phyloP scores from a whole-genome alignment of 495 filamentous ascomycete genomes.

The Paragyromitra xinjiangensis region DNA sequence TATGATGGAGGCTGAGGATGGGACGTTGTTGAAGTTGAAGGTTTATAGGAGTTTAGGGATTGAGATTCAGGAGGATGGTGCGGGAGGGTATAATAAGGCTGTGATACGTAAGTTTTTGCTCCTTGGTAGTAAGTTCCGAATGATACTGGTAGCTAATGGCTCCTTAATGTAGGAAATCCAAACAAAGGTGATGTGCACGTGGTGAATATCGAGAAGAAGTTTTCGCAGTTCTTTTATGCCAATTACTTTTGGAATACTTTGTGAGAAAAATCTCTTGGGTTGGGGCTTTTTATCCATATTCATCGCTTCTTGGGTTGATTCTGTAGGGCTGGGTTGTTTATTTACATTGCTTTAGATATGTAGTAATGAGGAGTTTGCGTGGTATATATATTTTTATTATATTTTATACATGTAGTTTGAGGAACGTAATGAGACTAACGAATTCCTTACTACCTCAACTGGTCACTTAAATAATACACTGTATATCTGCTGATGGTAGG shows the following conservation, averaged over 20 bases:
- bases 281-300: background rate
- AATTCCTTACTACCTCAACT: background rate
- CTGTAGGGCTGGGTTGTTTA: slow-evolving; percentile 1
- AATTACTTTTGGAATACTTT: slow-evolving; percentile 86
- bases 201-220: slow-evolving; percentile 91
- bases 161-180: slow-evolving; percentile 67
- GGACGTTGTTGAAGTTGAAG: slow-evolving; percentile 77
- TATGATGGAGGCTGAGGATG: slow-evolving; percentile 71
- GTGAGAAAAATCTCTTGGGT: slow-evolving; percentile 1
- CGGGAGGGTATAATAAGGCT: slow-evolving; percentile 83
- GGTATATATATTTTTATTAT: background rate
- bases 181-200: slow-evolving; percentile 92
- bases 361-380: background rate
- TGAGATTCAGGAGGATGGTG: slow-evolving; percentile 81
- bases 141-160: slow-evolving; percentile 7
- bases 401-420: background rate
- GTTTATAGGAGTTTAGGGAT: slow-evolving; percentile 91
- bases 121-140: background rate
- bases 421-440: background rate
- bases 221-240: slow-evolving; percentile 89
- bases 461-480: too few species aligned
- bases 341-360: background rate
- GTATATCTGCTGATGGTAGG: too few species aligned
- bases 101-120: slow-evolving; percentile 66
- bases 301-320: background rate